Conservation (phyloP, 257 asterid species). For the Solanum arcanum region DNA sequence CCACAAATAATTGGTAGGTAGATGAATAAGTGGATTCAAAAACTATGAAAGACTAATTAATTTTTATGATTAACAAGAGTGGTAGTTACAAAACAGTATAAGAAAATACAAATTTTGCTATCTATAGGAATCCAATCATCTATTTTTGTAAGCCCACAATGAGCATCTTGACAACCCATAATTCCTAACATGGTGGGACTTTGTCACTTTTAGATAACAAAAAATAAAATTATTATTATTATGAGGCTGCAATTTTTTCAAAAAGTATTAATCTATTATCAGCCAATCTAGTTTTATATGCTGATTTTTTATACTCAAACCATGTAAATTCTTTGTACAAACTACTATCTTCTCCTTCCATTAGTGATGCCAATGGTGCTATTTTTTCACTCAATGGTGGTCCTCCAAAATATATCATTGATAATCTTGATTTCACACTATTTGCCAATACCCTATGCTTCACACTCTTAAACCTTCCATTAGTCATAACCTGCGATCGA, state of each 20-base stretch:
- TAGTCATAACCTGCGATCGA: constrained; percentile 43
- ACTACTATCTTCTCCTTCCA: constrained; percentile 44
- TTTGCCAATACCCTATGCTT: constrained; percentile 46
- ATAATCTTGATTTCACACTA: constrained; percentile 32
- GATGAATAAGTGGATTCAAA: background rate
- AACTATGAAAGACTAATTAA: background rate
- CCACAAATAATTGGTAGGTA: background rate
- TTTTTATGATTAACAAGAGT: background rate
- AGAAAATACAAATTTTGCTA: background rate
- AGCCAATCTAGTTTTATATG: constrained; percentile 36
- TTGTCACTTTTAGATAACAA: background rate
- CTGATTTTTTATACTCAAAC: constrained; percentile 53
- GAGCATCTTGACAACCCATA: background rate
- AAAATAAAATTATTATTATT: background rate
- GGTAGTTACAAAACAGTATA: background rate
- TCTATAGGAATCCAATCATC: background rate
- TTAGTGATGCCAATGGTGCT: constrained; percentile 46
- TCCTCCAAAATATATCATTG: constrained; percentile 63
- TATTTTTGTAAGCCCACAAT: background rate
- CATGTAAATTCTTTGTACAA: constrained; percentile 63
- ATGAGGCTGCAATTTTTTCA: constrained; percentile 40
- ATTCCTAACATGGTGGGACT: background rate
- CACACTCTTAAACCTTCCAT: constrained; percentile 49
- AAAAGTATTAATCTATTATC: constrained; percentile 49
- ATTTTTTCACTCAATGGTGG: constrained; percentile 59